These are phyloP conservation scores for Candida anutae DNA, from an alignment of 1,139 yeast species.

Conservation along the genomic window DNA sequence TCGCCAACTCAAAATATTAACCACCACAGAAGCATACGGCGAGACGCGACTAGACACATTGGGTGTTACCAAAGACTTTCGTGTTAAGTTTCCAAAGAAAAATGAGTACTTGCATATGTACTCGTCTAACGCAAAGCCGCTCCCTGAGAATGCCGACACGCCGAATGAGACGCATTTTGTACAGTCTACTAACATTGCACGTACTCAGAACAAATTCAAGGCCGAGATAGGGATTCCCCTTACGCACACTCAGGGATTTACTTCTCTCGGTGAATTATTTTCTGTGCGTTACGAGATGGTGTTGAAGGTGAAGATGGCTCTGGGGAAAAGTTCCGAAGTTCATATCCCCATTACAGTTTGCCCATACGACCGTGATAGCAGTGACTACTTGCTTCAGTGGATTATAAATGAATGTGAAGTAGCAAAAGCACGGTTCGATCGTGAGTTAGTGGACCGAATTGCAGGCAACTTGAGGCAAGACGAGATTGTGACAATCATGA, in stretches of 20 bases:
- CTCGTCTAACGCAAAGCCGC: not conserved
- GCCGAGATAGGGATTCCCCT: slow-evolving; percentile 36
- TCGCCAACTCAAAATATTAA: slow-evolving; percentile 25
- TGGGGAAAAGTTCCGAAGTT: slow-evolving; percentile 42
- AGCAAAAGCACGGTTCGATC: slow-evolving; percentile 32
- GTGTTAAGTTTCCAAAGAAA: slow-evolving; percentile 27
- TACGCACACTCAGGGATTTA: slow-evolving; percentile 40
- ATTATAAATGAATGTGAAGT: slow-evolving; percentile 46
- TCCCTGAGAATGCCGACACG: not conserved
- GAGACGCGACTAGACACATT: slow-evolving; percentile 21
- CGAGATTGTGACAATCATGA: slow-evolving; percentile 14
- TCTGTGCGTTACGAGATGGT: slow-evolving; percentile 46
- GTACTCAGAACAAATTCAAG: slow-evolving; percentile 12
- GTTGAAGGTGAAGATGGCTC: slow-evolving; percentile 40
- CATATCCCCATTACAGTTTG: slow-evolving; percentile 47
- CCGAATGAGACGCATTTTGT: slow-evolving; percentile 2
- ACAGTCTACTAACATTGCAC: slow-evolving; percentile 11
- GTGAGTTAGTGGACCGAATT: slow-evolving; percentile 18
- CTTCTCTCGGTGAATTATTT: slow-evolving; percentile 45
- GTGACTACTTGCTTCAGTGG: slow-evolving; percentile 40
- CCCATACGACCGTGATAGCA: slow-evolving; percentile 42
- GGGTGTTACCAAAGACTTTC: slow-evolving; percentile 21
- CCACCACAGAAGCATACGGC: slow-evolving; percentile 17
- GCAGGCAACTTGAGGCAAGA: slow-evolving; percentile 15
- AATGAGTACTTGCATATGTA: slow-evolving; percentile 28